Percentiles rank a stretch among this genome's conserved stretches.
Conservation (phyloP, 352 stramenopile species). For the Pythium periplocum region DNA sequence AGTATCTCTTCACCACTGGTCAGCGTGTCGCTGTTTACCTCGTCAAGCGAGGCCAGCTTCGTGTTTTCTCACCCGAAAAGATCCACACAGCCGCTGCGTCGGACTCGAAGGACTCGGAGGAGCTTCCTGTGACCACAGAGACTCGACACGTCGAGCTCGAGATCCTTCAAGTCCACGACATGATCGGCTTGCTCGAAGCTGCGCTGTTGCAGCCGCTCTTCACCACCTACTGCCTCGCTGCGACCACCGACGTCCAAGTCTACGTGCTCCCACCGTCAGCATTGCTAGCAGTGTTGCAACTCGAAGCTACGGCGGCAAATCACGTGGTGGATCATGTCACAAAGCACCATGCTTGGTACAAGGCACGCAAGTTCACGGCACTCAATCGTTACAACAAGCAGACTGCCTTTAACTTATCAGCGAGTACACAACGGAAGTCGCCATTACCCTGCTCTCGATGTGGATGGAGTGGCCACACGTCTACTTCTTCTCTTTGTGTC, state of each 20-base stretch:
- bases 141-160: slow-evolving; percentile 48
- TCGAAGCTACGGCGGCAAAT: slow-evolving; percentile 26
- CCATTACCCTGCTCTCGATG: slow-evolving; percentile 50
- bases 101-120: neutral
- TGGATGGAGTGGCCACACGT: slow-evolving; percentile 45
- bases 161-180: slow-evolving; percentile 43
- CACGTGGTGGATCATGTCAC: slow-evolving; percentile 36
- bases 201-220: slow-evolving; percentile 33
- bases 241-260: slow-evolving; percentile 22
- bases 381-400: slow-evolving; percentile 52
- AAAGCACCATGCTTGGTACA: slow-evolving; percentile 44
- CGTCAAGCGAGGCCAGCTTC: slow-evolving; percentile 36
- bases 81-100: slow-evolving; percentile 2
- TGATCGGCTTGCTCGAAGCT: slow-evolving; percentile 34
- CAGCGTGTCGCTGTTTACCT: slow-evolving; percentile 41
- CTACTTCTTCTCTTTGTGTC: slow-evolving; percentile 40
- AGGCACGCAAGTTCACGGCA: slow-evolving; percentile 46
- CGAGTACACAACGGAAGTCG: slow-evolving; percentile 37
- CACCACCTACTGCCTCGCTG: slow-evolving; percentile 40
- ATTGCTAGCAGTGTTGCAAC: slow-evolving; percentile 31
- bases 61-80: slow-evolving; percentile 29
- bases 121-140: slow-evolving; percentile 3
- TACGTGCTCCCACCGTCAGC: slow-evolving; percentile 24
- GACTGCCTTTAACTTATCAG: slow-evolving; percentile 31
- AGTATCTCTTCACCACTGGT: slow-evolving; percentile 54